These are phyloP conservation scores for Cladosporium sp. DNA, from an alignment of 2,329 filamentous ascomycete species.

Conservation along the genomic window DNA sequence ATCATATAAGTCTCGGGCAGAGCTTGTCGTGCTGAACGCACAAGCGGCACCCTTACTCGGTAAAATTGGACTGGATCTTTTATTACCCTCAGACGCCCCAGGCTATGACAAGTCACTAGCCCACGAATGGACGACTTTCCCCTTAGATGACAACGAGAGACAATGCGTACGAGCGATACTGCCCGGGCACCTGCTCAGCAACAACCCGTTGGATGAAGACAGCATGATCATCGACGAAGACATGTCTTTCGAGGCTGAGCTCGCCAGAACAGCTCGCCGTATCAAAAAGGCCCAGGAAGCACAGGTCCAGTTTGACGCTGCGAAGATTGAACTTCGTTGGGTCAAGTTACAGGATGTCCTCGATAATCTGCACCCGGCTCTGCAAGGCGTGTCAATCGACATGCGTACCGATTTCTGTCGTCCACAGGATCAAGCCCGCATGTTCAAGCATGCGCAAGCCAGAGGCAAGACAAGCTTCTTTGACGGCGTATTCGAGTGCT, in stretches of 20 bases:
- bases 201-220: not conserved
- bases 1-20: slow-evolving; percentile 8
- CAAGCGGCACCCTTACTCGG: slow-evolving; percentile 30
- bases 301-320: slow-evolving; percentile 7
- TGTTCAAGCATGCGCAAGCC: slow-evolving; percentile 1
- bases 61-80: slow-evolving; percentile 25
- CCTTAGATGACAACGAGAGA: slow-evolving; percentile 13
- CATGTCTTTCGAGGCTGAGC: slow-evolving; percentile 13
- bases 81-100: slow-evolving; percentile 19
- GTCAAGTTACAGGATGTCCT: slow-evolving; percentile 18
- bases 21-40: slow-evolving; percentile 26
- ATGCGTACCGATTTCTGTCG: slow-evolving; percentile 6
- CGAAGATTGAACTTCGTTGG: slow-evolving; percentile 12
- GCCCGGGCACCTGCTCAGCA: slow-evolving; percentile 4
- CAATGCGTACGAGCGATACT: slow-evolving; percentile 15
- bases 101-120: slow-evolving; percentile 21
- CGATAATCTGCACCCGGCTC: slow-evolving; percentile 9
- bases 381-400: not conserved
- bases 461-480: slow-evolving; percentile 1
- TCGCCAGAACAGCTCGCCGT: slow-evolving; percentile 9
- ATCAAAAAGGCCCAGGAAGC: slow-evolving; percentile 10
- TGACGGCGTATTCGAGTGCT: slow-evolving; percentile 4
- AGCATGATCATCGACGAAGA: slow-evolving; percentile 7
- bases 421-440: slow-evolving; percentile 3
- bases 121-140: slow-evolving; percentile 20